These are phyloP conservation scores for Hanseniaspora vineae DNA, from an alignment of 805 yeast species.

Conservation along the genomic window DNA sequence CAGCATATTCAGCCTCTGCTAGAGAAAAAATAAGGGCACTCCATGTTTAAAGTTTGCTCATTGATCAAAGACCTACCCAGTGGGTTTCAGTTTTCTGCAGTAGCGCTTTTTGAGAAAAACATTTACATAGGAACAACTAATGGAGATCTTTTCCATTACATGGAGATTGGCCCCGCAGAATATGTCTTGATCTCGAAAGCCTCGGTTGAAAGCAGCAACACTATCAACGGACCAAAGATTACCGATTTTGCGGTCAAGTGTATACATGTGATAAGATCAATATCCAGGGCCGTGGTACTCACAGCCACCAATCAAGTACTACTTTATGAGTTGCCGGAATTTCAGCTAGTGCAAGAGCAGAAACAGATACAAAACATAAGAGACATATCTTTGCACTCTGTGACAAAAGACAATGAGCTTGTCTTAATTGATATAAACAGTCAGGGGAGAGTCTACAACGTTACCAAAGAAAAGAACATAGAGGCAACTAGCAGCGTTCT, in stretches of 20 bases:
- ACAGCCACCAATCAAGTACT: slow-evolving; percentile 9
- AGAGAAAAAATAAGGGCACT: no score
- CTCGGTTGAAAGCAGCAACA: no score
- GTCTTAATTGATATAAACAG: neutral
- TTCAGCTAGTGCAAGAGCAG: slow-evolving; percentile 22
- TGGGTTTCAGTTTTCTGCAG: slow-evolving; percentile 13
- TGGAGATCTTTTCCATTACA: slow-evolving; percentile 23
- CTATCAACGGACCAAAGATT: no score
- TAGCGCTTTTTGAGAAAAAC: slow-evolving; percentile 20
- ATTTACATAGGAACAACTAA: slow-evolving; percentile 19
- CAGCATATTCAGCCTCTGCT: no score
- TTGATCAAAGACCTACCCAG: slow-evolving; percentile 17
- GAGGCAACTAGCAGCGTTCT: neutral
- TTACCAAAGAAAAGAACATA: neutral
- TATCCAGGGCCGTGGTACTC: slow-evolving; percentile 21
- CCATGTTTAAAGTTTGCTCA: neutral
- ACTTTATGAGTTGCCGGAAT: slow-evolving; percentile 21
- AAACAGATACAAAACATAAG: slow-evolving; percentile 8
- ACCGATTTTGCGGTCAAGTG: slow-evolving; percentile 9
- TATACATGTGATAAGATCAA: slow-evolving; percentile 16
- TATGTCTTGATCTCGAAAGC: slow-evolving; percentile 21
- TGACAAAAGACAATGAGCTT: neutral
- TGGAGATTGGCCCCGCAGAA: slow-evolving; percentile 20
- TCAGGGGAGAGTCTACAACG: neutral
- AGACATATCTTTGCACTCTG: slow-evolving; percentile 11